A percentile compares a stretch with the other conserved stretches of the same genome.
phyloP scores from a whole-genome alignment of 495 filamentous ascomycete genomes.

The Tetracladium setigerum region DNA sequence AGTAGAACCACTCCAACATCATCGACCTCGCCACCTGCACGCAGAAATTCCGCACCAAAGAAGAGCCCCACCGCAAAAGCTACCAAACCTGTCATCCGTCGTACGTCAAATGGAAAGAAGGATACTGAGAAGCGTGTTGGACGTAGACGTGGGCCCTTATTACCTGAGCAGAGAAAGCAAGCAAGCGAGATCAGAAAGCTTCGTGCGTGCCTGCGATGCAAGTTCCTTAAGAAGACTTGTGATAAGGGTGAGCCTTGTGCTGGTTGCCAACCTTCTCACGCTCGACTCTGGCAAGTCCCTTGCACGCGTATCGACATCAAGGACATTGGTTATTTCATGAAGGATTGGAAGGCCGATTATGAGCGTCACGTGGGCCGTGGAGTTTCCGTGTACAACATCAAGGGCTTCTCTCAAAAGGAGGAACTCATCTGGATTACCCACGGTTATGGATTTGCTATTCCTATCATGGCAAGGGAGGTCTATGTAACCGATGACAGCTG shows the following conservation, averaged over 20 bases:
- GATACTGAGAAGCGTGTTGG: conserved; percentile 85
- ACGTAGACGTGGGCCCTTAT: conserved; percentile 73
- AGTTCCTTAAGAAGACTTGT: conserved; percentile 96
- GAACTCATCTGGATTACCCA: conserved; percentile 76
- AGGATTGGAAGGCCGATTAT: conserved; percentile 94
- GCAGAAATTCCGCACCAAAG: conserved; percentile 53
- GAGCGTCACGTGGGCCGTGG: conserved; percentile 80
- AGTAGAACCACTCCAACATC: conserved; percentile 45
- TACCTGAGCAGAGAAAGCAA: conserved; percentile 90
- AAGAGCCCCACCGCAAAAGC: conserved; percentile 77
- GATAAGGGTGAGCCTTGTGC: conserved; percentile 91
- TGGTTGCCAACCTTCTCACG: conserved; percentile 88
- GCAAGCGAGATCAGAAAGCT: conserved; percentile 90
- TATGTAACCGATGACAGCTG: conserved; percentile 85
- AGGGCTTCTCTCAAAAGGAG: conserved; percentile 78
- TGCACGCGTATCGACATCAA: conserved; percentile 96
- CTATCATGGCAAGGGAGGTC: conserved; percentile 84
- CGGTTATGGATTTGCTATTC: conserved; percentile 81
- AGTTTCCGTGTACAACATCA: conserved; percentile 88
- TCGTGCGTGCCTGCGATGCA: conserved; percentile 88
- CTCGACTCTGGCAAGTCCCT: conserved; percentile 88
- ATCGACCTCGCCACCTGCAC: conserved; percentile 39
- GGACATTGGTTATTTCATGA: conserved; percentile 95
- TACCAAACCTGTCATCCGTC: conserved; percentile 70
- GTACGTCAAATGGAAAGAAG: conserved; percentile 68